Base-by-base conservation (phyloP, 352 stramenopile species). In the Halophytophthora batemanensis region DNA sequence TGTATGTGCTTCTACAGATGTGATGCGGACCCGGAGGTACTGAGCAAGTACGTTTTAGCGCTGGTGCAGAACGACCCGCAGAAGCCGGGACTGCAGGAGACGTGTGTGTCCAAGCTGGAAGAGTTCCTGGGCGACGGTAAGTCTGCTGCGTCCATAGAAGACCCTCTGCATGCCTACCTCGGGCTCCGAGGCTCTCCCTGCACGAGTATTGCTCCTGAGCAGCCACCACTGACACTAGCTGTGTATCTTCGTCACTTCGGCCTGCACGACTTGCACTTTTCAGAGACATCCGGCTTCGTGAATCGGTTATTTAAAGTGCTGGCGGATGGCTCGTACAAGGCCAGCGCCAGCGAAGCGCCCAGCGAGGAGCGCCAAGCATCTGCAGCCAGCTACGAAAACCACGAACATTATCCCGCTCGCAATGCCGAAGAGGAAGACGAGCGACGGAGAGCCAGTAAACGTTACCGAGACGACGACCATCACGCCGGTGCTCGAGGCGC, bases 21-120 rank as follows among this genome's bases (percentile, higher is more conserved):
- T 50, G 85, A 95, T 35, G 85, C 85, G 1, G 85, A 95, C 57
- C 85, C 85, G 1, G 82, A 90, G 19, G 85, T 95, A 42, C 51
- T 95, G 56, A 91, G 80, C 56, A 95, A 95, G 55, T 95, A 95
- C 55, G 82, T 95, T 35, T 55, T 93, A 17, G 85, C 85, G 41
- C 61, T 95, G 33, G 78, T 95, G 54, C 82, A 93, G 68, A 88
- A 86, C 56, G 69, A 95, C 48, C 85, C 82, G 40, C 72, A 73
- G 58, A 89, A 87, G 46, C 58, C 74, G 3, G 84, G 77, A 0
- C 56, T 95, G 37, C 69, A 75, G 28, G 78, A 88, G 18, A 87
- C 68, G 17, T 93, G 82, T 41, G 48, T 91, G 19, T 53, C 73
- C 36, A 93, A 95, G 58, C 65, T 95, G 1, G 79, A 90, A 17